phyloP scores from a whole-genome alignment of 441 rosid genomes.

The Eutrema salsugineum region DNA sequence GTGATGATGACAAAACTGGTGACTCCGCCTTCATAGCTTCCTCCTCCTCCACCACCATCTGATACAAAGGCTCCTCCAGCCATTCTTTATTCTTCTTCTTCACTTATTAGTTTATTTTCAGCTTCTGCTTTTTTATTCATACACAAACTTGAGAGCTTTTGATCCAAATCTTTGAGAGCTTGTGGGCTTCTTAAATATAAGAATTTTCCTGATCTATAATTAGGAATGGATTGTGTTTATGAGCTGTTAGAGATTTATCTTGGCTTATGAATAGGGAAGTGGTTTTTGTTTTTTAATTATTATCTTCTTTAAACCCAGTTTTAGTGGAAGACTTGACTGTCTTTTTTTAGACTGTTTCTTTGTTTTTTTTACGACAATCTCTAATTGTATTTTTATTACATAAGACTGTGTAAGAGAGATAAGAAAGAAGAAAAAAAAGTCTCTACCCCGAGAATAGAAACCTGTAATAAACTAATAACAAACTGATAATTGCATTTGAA shows the following conservation, averaged over 20 bases:
- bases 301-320: constrained; percentile 19
- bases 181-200: constrained; percentile 24
- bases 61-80: constrained; percentile 47
- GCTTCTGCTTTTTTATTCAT: constrained; percentile 9
- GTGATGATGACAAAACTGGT: constrained; percentile 38
- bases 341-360: constrained; percentile 14
- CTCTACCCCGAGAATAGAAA: neutral
- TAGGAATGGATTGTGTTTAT: constrained; percentile 4
- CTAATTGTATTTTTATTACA: neutral
- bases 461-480: constrained; percentile 13
- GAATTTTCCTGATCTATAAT: constrained; percentile 2
- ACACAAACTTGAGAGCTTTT: constrained; percentile 6
- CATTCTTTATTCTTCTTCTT: constrained; percentile 37
- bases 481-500: neutral
- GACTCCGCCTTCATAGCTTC: constrained; percentile 47
- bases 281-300: neutral
- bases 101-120: neutral
- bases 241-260: neutral
- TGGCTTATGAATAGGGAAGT: constrained; percentile 20
- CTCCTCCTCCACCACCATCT: constrained; percentile 20
- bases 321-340: constrained; percentile 28
- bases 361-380: constrained; percentile 3
- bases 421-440: neutral
- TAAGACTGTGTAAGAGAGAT: neutral
- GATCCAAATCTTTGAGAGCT: constrained; percentile 14